Percentiles rank a stretch among this genome's conserved stretches.
Evolutionary conservation across 306 rosid species (phyloP).

Genomic region (Quercus aquifolioides): DNA sequence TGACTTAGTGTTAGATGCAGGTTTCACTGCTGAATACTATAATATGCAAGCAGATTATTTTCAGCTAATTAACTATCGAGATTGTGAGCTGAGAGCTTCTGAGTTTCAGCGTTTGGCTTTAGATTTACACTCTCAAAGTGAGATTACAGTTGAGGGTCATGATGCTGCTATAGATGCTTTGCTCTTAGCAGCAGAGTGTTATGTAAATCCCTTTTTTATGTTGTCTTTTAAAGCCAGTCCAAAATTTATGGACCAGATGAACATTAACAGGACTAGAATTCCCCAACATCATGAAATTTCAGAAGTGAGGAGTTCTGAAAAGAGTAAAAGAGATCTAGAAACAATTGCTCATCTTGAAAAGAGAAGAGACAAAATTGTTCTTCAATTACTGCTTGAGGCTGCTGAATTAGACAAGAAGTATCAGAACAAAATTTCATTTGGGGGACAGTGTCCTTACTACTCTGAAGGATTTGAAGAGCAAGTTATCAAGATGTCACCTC

Average conservation of each 20-base stretch:
- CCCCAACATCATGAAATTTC: slow-evolving; percentile 34
- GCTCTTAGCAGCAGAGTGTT: slow-evolving; percentile 91
- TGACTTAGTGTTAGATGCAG: slow-evolving; percentile 53
- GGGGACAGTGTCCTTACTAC: slow-evolving; percentile 36
- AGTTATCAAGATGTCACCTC: slow-evolving; percentile 53
- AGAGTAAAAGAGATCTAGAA: slow-evolving; percentile 50
- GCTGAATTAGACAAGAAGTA: slow-evolving; percentile 81
- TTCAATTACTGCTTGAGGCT: slow-evolving; percentile 78
- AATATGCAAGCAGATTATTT: slow-evolving; percentile 83
- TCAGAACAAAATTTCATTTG: slow-evolving; percentile 43
- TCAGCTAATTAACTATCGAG: slow-evolving; percentile 67
- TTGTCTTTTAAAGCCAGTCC: slow-evolving; percentile 46
- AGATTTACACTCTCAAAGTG: slow-evolving; percentile 75
- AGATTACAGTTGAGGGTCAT: slow-evolving; percentile 70
- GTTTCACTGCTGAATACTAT: slow-evolving; percentile 54
- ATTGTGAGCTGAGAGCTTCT: slow-evolving; percentile 77
- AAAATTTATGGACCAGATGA: slow-evolving; percentile 40
- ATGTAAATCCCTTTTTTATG: slow-evolving; percentile 89
- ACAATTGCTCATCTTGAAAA: slow-evolving; percentile 63
- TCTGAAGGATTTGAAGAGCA: slow-evolving; percentile 58
- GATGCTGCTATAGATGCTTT: slow-evolving; percentile 92
- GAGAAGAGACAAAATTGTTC: slow-evolving; percentile 75
- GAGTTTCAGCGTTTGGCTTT: slow-evolving; percentile 78
- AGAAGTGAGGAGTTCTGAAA: slow-evolving; percentile 40
- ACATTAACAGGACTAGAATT: slow-evolving; percentile 25